Evolutionary conservation across 2,329 filamentous ascomycete genomes (phyloP).

Genomic region (Cordyceps cateniannulata): DNA sequence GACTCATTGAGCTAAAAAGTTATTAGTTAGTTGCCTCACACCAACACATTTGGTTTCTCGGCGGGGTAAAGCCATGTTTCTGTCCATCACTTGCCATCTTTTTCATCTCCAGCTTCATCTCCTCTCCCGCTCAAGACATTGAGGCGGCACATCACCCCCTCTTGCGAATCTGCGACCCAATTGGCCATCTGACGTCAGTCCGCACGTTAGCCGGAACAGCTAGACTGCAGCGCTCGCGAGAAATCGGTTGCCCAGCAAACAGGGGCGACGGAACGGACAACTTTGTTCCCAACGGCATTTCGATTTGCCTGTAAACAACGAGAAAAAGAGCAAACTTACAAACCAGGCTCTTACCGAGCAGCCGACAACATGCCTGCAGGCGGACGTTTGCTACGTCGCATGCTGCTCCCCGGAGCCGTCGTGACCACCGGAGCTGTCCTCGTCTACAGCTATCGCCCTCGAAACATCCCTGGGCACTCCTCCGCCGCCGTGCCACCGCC

Average conservation of each 20-base stretch:
- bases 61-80: no score
- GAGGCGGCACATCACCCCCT: not conserved
- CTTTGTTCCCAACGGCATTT: not conserved
- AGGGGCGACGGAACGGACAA: not conserved
- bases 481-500: slow-evolving; percentile 64
- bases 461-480: slow-evolving; percentile 65
- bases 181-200: slow-evolving; percentile 3
- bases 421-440: slow-evolving; percentile 39
- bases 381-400: slow-evolving; percentile 30
- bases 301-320: not conserved
- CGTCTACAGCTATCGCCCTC: slow-evolving; percentile 56
- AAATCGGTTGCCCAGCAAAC: not conserved
- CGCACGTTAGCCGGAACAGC: not conserved
- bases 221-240: not conserved
- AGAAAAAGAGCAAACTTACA: not conserved
- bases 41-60: not conserved
- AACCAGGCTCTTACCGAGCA: not conserved
- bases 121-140: not conserved
- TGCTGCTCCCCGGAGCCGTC: slow-evolving; percentile 36
- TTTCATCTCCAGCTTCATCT: not conserved
- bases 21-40: not conserved
- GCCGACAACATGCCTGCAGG: slow-evolving; percentile 1
- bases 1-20: no score
- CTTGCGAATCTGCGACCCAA: not conserved
- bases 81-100: no score